Evolutionary conservation across 2,329 filamentous ascomycete genomes (phyloP), one percentile per base, ranked within the genome.

Genomic region (Colletotrichum kahawae): DNA sequence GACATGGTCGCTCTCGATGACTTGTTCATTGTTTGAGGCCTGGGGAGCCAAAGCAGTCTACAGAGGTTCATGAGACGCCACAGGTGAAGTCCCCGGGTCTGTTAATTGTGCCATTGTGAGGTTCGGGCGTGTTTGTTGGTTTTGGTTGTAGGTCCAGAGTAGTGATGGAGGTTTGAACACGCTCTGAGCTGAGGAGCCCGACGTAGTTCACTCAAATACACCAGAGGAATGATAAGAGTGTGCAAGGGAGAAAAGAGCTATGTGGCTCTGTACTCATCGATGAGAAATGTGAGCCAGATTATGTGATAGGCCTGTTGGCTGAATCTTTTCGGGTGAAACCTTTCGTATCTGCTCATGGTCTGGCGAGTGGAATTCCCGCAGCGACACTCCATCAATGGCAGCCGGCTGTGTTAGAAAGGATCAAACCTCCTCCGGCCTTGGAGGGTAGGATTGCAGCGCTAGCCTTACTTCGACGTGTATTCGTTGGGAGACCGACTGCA

Each of bases 101-200:
- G n/a, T 2, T 0, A 1, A 7, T 21, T 2, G 43, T 48, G 43
- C n/a, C 43, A 48, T 48, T 48, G 0, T 0, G 38, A 48, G 38
- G 38, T 12, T 48, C 18, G 38, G 38, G 38, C 3, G 38, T 21
- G 18, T 36, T 43, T 48, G 18, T 48, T n/a, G 38, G 1, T 48
- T 48, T 48, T 21, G 10, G 2, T 21, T 21, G 38, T n/a, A 48
- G 3, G 2, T 48, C 18, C 18, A 48, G 5, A 12, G 9, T 10
- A 43, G 9, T 18, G 16, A 10, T n/a, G 16, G 16, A 43, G 8
- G 8, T 18, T 10, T n/a, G 36, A 18, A 43, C 16, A 16, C 16
- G 36, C 16, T 43, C 9, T 43, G 16, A 16, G 16, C 8, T 18
- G 36, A 43, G 36, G 16, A 14, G 0, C 16, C 38, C 38, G 18